Evolutionary conservation across 331 rosid genomes (phyloP).

Genomic region (Malus hybrid): DNA sequence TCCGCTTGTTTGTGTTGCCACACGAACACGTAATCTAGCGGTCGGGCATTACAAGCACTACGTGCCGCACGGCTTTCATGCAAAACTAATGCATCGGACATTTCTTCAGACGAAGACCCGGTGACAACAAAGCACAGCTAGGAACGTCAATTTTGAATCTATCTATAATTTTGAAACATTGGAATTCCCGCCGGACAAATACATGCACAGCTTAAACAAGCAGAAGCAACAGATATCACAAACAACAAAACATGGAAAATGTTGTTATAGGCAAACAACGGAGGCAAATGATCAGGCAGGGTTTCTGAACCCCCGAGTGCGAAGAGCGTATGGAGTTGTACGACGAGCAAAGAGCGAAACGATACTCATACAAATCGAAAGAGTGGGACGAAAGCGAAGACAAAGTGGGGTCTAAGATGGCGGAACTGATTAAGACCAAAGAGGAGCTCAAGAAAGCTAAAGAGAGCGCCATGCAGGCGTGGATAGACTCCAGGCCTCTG

Average conservation of each 20-base stretch:
- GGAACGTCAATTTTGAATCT: neutral
- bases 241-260: neutral
- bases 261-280: neutral
- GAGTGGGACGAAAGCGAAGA: constrained; percentile 7
- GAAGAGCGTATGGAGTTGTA: constrained; percentile 1
- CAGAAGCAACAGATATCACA: neutral
- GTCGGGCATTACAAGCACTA: neutral
- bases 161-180: neutral
- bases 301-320: neutral
- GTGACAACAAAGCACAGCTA: neutral
- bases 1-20: too few relatives aligned
- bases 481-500: constrained; percentile 66
- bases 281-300: neutral
- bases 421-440: constrained; percentile 32
- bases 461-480: constrained; percentile 48
- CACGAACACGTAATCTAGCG: too few relatives aligned
- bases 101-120: constrained; percentile 6
- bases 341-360: constrained; percentile 2
- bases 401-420: constrained; percentile 16
- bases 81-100: neutral
- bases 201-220: neutral
- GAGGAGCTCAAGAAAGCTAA: constrained; percentile 39
- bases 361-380: neutral
- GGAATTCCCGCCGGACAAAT: neutral
- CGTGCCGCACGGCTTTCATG: neutral